phyloP scores from a whole-genome alignment of 495 filamentous ascomycete species.

The Achaetomiella virescens region DNA sequence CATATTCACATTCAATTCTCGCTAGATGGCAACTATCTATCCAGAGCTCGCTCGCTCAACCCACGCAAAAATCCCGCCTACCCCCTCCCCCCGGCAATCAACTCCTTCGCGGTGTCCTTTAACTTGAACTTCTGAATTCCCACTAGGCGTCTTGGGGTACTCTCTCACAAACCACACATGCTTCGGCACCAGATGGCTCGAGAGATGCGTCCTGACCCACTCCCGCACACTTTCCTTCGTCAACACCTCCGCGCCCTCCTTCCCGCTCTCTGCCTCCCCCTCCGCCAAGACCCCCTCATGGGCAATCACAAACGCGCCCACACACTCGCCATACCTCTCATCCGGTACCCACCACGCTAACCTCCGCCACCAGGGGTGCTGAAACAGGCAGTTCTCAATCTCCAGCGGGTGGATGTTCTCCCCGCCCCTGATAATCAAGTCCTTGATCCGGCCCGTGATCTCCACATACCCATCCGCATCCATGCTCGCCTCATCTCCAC shows the following conservation, averaged over 20 bases:
- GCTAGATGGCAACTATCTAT: too few species aligned
- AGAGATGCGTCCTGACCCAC: conserved; percentile 70
- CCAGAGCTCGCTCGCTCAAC: background rate
- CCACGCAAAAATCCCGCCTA: background rate
- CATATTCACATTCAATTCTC: too few species aligned
- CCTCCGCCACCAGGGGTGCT: conserved; percentile 63
- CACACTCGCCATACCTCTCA: conserved; percentile 76
- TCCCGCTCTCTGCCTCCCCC: conserved; percentile 24
- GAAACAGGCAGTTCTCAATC: conserved; percentile 84
- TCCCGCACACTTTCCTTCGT: conserved; percentile 52
- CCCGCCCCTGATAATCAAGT: conserved; percentile 83
- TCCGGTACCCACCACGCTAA: conserved; percentile 80
- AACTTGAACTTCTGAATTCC: conserved; percentile 96
- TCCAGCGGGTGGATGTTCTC: conserved; percentile 97
- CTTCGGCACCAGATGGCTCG: conserved; percentile 77
- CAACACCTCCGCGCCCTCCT: conserved; percentile 25
- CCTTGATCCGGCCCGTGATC: conserved; percentile 69
- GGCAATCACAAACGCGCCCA: conserved; percentile 72
- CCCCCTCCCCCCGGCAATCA: conserved; percentile 12
- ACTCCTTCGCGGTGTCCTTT: conserved; percentile 45
- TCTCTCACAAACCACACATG: conserved; percentile 77
- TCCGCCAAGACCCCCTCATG: conserved; percentile 34
- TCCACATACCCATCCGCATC: conserved; percentile 63
- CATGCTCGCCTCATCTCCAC: conserved; percentile 90
- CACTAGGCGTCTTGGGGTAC: conserved; percentile 91